Base-by-base conservation (phyloP, 2,329 filamentous ascomycete species). In the Macrophomina phaseolina region DNA sequence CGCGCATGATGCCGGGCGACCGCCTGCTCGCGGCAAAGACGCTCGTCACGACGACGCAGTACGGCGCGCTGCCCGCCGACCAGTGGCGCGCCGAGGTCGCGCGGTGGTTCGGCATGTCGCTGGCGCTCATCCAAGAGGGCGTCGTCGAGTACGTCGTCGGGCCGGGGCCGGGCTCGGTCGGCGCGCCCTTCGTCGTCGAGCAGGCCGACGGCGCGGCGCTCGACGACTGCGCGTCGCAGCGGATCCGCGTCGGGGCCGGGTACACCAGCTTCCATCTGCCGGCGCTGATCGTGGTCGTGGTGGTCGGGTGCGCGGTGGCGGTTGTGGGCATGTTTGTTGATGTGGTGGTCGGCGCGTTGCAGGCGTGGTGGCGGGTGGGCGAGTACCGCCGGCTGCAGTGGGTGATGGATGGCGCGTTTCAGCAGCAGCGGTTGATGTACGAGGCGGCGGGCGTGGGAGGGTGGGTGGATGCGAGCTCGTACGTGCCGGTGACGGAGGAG, bases 61-160 rank as follows among this genome's bases (percentile, higher is more conserved):
- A 36, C 51, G 51, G 30, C 16, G 30, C 14, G 32, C 51, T 53
- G 51, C 51, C 51, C 12, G 5, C 32, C 1, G 30, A 53, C 32
- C 51, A 53, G 51, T 53, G 51, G 51, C 51, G 51, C 0, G 0
- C 3, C 1, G 91, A 96, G 76, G 83, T 98, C 36, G 94, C 98
- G 88, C 87, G 92, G 32, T 93, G 97, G 79, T 99, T 93, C 93
- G 87, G 91, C 16, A 87, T 90, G 30, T 93, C 97, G 75, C 91
- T 90, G 73, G 85, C 87, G 0, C 93, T 94, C 0, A 84, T 97
- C 67, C 95, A 91, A 75, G 87, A 89, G 45, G 87, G 86, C 1
- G 87, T 88, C 28, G 83, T 97, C 65, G 90, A 87, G 72, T 84
- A 88, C 48, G 86, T 85, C 16, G 91, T 86, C 60, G 51, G 51